Evolutionary conservation across 371 early-diverging fungal genomes (phyloP).

Genomic region (Apophysomyces variabilis): DNA sequence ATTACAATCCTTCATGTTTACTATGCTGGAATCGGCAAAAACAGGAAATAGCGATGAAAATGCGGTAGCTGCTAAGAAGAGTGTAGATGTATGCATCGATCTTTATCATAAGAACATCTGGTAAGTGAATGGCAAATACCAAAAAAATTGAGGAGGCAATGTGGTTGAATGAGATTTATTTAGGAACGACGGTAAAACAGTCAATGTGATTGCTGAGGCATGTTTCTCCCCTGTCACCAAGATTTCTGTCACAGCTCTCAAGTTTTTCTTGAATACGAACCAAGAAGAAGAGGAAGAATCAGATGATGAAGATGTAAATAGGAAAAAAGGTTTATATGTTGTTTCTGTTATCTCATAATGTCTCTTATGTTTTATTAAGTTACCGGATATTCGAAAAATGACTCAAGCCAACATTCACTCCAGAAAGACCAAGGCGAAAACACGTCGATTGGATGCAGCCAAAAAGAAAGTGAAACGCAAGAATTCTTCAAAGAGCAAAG

Average conservation of each 20-base stretch:
- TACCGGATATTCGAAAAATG: conserved; percentile 73
- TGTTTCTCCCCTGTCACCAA: conserved; percentile 91
- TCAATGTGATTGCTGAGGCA: conserved; percentile 96
- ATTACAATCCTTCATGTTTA: conserved; percentile 95
- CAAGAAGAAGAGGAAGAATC: conserved; percentile 74
- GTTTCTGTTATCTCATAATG: neutral
- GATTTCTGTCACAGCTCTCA: conserved; percentile 89
- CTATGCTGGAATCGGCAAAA: conserved; percentile 71
- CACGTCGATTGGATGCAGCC: conserved; percentile 72
- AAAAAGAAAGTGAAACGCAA: conserved; percentile 71
- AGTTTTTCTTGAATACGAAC: conserved; percentile 90
- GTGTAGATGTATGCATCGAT: conserved; percentile 94
- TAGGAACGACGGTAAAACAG: conserved; percentile 94
- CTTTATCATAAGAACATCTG: conserved; percentile 94
- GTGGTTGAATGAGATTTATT: neutral
- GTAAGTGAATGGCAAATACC: conserved; percentile 32
- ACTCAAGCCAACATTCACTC: conserved; percentile 77
- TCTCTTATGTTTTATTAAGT: neutral
- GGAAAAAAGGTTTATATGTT: neutral
- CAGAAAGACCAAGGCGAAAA: conserved; percentile 83
- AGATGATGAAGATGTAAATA: conserved; percentile 57
- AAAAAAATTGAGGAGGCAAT: neutral
- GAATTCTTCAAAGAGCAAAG: conserved; percentile 64
- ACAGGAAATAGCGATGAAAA: conserved; percentile 68
- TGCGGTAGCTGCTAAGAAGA: conserved; percentile 91